Conservation (phyloP, 208 protist species). For the Trypanosoma mega region DNA sequence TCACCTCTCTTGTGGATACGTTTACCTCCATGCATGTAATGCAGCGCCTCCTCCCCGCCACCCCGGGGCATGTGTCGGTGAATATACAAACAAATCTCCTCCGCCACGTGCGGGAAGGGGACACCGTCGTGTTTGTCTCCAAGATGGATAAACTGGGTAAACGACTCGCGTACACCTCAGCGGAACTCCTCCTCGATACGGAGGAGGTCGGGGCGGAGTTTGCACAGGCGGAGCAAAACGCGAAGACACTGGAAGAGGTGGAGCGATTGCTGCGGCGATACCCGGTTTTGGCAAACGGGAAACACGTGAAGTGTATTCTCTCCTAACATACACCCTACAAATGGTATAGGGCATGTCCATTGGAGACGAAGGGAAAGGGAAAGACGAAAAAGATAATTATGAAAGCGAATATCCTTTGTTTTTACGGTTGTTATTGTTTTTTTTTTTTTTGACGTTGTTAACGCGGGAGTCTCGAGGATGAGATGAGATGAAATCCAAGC, state of each 20-base stretch:
- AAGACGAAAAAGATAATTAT: not conserved
- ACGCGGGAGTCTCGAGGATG: not conserved
- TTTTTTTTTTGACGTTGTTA: constrained; percentile 14
- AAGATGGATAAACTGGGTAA: constrained; percentile 72
- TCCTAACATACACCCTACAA: not conserved
- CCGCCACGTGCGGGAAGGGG: constrained; percentile 38
- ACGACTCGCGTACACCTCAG: constrained; percentile 65
- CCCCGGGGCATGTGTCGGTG: constrained; percentile 63
- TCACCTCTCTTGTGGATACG: constrained; percentile 51
- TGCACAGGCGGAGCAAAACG: constrained; percentile 20
- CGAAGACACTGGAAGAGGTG: constrained; percentile 32
- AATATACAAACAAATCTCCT: constrained; percentile 45
- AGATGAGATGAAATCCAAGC: too few relatives aligned
- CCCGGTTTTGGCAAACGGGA: constrained; percentile 35
- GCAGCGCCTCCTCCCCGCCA: constrained; percentile 49
- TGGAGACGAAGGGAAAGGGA: not conserved
- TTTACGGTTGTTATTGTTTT: constrained; percentile 13
- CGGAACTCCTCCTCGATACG: constrained; percentile 30
- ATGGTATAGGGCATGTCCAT: not conserved
- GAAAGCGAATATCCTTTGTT: not conserved
- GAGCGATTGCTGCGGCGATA: constrained; percentile 37
- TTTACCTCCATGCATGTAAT: constrained; percentile 73
- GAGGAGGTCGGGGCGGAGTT: not conserved
- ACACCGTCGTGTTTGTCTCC: constrained; percentile 52
- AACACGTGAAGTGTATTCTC: constrained; percentile 71